phyloP scores from a whole-genome alignment of 306 rosid genomes.

The Vigna unguiculata region DNA sequence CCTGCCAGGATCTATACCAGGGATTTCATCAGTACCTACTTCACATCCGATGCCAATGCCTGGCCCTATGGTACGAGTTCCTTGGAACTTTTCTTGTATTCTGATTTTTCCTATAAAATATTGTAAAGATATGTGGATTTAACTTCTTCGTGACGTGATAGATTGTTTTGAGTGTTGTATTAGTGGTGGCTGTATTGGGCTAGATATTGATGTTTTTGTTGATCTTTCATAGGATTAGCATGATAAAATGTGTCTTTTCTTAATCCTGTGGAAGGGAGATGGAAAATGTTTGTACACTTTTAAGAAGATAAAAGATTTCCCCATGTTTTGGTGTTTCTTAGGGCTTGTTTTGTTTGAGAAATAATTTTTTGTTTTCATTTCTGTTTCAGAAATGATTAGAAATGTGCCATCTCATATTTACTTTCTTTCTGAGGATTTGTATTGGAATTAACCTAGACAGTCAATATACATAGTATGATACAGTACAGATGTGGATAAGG shows the following conservation, averaged over 20 bases:
- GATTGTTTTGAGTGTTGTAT: constrained; percentile 26
- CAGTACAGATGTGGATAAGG: background rate
- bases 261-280: constrained; percentile 13
- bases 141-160: background rate
- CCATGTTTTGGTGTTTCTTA: constrained; percentile 14
- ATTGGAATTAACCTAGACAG: background rate
- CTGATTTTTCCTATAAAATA: background rate
- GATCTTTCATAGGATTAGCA: constrained; percentile 18
- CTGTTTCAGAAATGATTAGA: background rate
- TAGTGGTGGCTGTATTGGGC: constrained; percentile 12
- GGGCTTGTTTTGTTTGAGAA: background rate
- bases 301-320: constrained; percentile 15
- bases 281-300: constrained; percentile 10
- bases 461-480: background rate
- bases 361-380: constrained; percentile 1
- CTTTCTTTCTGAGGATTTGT: background rate
- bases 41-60: constrained; percentile 73
- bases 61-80: constrained; percentile 79
- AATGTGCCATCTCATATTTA: background rate
- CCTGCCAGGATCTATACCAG: constrained; percentile 70
- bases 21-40: constrained; percentile 64
- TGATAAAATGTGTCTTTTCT: constrained; percentile 21
- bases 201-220: background rate
- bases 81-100: constrained; percentile 7
- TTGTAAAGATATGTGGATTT: constrained; percentile 23